Evolutionary conservation across 1,139 yeast species (phyloP).

Genomic region (Nakaseomyces bracarensis): DNA sequence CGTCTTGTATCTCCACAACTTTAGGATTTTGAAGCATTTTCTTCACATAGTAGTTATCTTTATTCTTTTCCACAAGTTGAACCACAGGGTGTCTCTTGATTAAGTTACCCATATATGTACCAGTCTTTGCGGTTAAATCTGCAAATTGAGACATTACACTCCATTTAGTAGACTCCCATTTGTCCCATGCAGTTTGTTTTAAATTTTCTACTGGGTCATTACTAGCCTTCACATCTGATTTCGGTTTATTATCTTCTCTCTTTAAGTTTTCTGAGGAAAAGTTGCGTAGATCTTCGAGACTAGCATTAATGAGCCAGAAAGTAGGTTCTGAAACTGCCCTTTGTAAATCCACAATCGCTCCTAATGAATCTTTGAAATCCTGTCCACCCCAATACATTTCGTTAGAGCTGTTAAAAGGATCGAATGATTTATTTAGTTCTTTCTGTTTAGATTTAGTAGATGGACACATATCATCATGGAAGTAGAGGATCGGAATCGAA

Average conservation of each 20-base stretch:
- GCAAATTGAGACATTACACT: constrained; percentile 78
- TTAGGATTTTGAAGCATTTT: constrained; percentile 68
- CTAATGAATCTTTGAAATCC: constrained; percentile 54
- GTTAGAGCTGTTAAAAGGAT: constrained; percentile 56
- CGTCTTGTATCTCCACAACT: constrained; percentile 72
- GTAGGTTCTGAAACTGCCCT: constrained; percentile 64
- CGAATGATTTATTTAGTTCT: constrained; percentile 48
- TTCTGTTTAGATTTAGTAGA: constrained; percentile 61
- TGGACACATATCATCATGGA: constrained; percentile 82
- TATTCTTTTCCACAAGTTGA: constrained; percentile 25
- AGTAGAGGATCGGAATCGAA: constrained; percentile 71
- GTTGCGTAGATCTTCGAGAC: constrained; percentile 64
- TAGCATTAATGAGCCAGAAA: constrained; percentile 71
- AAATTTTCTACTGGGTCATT: constrained; percentile 7
- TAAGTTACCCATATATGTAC: constrained; percentile 17
- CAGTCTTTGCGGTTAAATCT: constrained; percentile 62
- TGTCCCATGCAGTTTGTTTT: constrained; percentile 25
- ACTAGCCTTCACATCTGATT: constrained; percentile 10
- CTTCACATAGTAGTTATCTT: constrained; percentile 38
- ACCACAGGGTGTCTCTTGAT: constrained; percentile 27
- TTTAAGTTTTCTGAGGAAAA: constrained; percentile 46
- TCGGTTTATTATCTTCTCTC: constrained; percentile 24
- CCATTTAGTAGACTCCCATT: constrained; percentile 72
- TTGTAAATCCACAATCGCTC: constrained; percentile 51
- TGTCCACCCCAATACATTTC: constrained; percentile 86